Conservation (phyloP, 306 rosid species). For the Rubus idaeus region DNA sequence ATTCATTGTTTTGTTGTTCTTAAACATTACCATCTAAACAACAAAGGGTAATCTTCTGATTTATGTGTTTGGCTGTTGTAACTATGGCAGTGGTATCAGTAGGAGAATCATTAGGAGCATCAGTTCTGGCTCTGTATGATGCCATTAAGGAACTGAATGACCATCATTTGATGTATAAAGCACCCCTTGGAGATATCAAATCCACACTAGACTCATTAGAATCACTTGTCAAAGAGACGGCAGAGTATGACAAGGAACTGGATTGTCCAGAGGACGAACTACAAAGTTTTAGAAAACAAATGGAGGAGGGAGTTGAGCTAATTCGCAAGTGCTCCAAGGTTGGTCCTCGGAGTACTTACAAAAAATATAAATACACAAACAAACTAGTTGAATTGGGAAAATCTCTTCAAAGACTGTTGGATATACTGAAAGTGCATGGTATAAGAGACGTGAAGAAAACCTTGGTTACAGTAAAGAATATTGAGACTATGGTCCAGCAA, state of each 20-base stretch:
- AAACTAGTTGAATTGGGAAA: neutral
- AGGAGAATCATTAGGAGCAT: constrained; percentile 3
- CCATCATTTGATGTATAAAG: neutral
- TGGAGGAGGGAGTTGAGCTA: constrained; percentile 6
- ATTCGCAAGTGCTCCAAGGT: neutral
- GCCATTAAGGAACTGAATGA: neutral
- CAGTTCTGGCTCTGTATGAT: neutral
- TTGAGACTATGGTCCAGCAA: neutral
- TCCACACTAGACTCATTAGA: neutral
- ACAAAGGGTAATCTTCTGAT: neutral
- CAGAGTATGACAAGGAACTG: neutral
- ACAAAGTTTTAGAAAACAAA: neutral
- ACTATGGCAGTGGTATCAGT: neutral
- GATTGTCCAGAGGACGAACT: neutral
- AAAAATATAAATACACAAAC: neutral
- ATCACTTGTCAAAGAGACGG: neutral
- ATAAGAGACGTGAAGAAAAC: constrained; percentile 7
- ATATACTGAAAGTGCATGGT: neutral
- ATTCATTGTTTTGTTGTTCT: neutral
- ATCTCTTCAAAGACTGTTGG: neutral
- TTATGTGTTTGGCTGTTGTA: neutral
- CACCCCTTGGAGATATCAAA: neutral
- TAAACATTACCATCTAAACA: neutral
- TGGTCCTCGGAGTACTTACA: neutral
- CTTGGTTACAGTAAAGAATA: neutral